phyloP scores from a whole-genome alignment of 345 rosid species.

The Laguncularia racemosa region DNA sequence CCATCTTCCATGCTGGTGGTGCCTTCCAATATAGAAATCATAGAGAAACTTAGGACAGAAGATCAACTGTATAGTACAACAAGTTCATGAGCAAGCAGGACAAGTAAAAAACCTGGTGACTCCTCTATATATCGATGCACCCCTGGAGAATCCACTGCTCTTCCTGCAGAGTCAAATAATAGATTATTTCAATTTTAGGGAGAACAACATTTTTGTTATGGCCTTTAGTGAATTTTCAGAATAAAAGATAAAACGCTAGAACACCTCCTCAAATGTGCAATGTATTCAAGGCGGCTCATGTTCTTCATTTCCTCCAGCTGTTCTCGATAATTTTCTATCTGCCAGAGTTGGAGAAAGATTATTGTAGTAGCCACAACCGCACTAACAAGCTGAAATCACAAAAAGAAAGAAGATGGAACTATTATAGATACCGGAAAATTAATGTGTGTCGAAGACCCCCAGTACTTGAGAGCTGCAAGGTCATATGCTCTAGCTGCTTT shows the following conservation, averaged over 20 bases:
- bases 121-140: conserved; percentile 78
- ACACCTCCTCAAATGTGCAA: conserved; percentile 60
- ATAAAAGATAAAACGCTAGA: not conserved
- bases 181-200: not conserved
- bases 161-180: conserved; percentile 25
- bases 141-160: conserved; percentile 79
- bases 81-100: not conserved
- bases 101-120: conserved; percentile 49
- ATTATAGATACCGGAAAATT: conserved; percentile 44
- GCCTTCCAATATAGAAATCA: conserved; percentile 20
- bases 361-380: not conserved
- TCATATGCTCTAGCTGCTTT: conserved; percentile 79
- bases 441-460: conserved; percentile 59
- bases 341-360: conserved; percentile 2
- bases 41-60: not conserved
- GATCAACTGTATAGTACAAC: not conserved
- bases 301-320: conserved; percentile 66
- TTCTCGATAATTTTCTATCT: conserved; percentile 48
- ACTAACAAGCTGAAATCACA: not conserved
- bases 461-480: conserved; percentile 67
- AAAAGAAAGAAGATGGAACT: not conserved
- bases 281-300: conserved; percentile 65
- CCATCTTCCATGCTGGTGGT: conserved; percentile 90
- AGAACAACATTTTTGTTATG: not conserved
- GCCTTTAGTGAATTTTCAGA: not conserved